These are phyloP conservation scores for Colletotrichum sp. DNA, from an alignment of 2,329 filamentous ascomycete genomes.

Conservation along the genomic window DNA sequence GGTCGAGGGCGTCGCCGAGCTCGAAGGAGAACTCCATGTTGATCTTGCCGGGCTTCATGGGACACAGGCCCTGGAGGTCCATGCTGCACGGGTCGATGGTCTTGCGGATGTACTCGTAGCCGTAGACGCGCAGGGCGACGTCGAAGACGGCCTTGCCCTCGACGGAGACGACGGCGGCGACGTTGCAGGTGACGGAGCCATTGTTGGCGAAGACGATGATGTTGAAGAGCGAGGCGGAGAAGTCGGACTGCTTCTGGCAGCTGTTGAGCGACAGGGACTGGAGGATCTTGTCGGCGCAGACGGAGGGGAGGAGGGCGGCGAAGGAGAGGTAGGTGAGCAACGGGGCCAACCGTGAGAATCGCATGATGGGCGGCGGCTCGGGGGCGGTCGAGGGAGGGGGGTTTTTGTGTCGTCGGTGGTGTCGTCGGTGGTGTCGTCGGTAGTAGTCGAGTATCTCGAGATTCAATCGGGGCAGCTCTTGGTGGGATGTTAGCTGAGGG, in stretches of 20 bases:
- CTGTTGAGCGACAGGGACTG: conserved; percentile 83
- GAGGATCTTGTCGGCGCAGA: conserved; percentile 70
- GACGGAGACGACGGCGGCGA: conserved; percentile 83
- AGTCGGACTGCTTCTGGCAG: conserved; percentile 83
- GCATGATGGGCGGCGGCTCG: neutral
- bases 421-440: neutral
- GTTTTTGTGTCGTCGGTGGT: no score
- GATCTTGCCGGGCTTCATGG: conserved; percentile 85
- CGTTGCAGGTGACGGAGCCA: conserved; percentile 72
- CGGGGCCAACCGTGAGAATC: neutral
- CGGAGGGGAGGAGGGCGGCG: conserved; percentile 50
- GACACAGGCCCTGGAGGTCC: conserved; percentile 79
- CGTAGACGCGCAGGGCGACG: conserved; percentile 80
- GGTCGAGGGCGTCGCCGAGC: conserved; percentile 51
- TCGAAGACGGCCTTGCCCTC: conserved; percentile 83
- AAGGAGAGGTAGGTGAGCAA: conserved; percentile 50
- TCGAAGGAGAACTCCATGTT: conserved; percentile 56
- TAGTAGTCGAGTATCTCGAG: neutral
- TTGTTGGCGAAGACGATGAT: conserved; percentile 81
- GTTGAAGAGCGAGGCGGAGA: conserved; percentile 88
- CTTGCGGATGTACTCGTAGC: conserved; percentile 72
- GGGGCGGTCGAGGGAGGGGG: neutral
- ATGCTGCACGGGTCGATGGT: conserved; percentile 78
- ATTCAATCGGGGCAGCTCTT: neutral
- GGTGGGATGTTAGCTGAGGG: neutral